Evolutionary conservation across 164 flowering plant genomes (phyloP), one percentile per base, ranked within the genome.

Genomic region (Cinnamomum micranthum): DNA sequence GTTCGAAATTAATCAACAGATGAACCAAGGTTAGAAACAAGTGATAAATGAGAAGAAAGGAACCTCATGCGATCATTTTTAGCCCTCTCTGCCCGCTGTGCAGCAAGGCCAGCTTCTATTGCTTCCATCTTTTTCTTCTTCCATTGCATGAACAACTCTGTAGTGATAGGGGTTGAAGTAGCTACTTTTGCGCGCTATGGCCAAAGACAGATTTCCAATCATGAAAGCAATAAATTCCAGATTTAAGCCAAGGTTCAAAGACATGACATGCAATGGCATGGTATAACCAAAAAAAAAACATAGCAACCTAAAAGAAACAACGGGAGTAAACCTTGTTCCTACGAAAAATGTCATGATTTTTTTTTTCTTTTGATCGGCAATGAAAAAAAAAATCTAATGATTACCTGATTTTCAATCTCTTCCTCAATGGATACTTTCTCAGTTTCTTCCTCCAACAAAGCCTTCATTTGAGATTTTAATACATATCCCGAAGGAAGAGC

Each of bases 401-500:
- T 80, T 73, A 93, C 99, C 98, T 95, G 90, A 79, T 90, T 85
- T 77, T 95, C 99, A 80, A 95, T 95, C 84, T 95, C 99, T 72
- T 95, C 99, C 83, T 95, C 98, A 77, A 93, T 82, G 55, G 99
- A 50, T 71, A 89, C 79, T 75, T 89, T 93, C 11, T 95, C 88
- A 69, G 80, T 4, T 76, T 95, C 98, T 80, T 93, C 97, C 75
- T 93, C 99, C 23, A 95, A 74, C 14, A 95, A 84, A 55, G 98
- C 95, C 84, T 95, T 95, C 97, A 95, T 95, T 81, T 95, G 99
- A 80, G 99, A 95, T 81, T 95, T 95, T 63, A 95, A 75, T 72
- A 93, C 81, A 83, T 93, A 95, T 71, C 99, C 98, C 2, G 96
- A 93, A 71, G 99, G 99, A 81, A 95, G 97, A 73, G 99, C 98